These are phyloP conservation scores for Lachnellula subtilissima DNA, from an alignment of 2,329 filamentous ascomycete species.

Conservation along the genomic window DNA sequence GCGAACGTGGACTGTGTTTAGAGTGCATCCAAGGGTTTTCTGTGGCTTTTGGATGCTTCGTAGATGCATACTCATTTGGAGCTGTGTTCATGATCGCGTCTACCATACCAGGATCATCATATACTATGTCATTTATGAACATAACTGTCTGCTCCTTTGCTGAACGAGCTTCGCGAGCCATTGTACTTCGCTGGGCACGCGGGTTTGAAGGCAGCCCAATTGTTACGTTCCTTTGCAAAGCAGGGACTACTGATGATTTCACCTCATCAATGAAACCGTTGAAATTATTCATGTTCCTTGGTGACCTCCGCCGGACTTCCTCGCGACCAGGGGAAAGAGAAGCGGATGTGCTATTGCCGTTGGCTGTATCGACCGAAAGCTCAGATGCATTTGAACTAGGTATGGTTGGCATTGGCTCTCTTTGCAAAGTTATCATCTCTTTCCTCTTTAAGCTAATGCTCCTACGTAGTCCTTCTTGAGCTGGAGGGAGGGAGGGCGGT, in stretches of 20 bases:
- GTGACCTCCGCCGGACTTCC: conserved; percentile 30
- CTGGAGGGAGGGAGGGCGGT: conserved; percentile 15
- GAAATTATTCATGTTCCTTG: conserved; percentile 21
- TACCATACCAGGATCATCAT: conserved; percentile 47
- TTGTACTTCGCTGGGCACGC: conserved; percentile 15
- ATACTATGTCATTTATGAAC: conserved; percentile 52
- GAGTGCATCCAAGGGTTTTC: conserved; percentile 10
- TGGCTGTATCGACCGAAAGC: conserved; percentile 11
- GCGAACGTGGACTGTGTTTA: conserved; percentile 18
- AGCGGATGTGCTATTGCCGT: conserved; percentile 29
- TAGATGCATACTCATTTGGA: conserved; percentile 30
- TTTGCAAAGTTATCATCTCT: conserved; percentile 6
- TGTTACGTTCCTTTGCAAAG: conserved; percentile 20
- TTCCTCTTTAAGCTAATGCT: conserved; percentile 23
- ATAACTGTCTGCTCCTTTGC: conserved; percentile 46
- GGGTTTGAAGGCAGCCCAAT: conserved; percentile 27
- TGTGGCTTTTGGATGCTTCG: conserved; percentile 18
- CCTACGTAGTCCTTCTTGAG: conserved; percentile 18
- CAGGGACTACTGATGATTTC: conserved; percentile 3
- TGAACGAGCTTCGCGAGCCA: conserved; percentile 7
- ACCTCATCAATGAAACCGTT: conserved; percentile 15
- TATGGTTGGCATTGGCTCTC: conserved; percentile 16
- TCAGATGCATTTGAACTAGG: conserved; percentile 13
- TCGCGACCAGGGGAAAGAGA: conserved; percentile 30
- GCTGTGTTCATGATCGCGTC: conserved; percentile 45